phyloP scores from a whole-genome alignment of 805 yeast species.

The Kuraishia piskuri region DNA sequence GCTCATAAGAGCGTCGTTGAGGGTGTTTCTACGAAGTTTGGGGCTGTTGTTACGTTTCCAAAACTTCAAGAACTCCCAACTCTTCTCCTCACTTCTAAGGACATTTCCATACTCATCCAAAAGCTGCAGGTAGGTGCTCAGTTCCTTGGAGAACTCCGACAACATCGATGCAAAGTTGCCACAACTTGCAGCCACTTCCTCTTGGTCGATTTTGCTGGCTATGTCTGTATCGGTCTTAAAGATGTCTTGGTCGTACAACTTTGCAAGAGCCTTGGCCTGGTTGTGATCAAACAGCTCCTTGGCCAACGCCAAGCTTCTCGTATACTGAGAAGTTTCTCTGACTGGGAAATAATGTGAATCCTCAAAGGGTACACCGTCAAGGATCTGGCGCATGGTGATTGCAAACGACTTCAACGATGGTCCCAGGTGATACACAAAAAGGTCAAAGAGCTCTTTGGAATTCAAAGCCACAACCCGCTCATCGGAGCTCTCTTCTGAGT shows the following conservation, averaged over 20 bases:
- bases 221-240: slow-evolving; percentile 31
- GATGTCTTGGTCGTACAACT: slow-evolving; percentile 46
- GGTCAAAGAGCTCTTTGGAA: slow-evolving; percentile 44
- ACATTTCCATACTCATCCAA: slow-evolving; percentile 27
- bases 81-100: slow-evolving; percentile 10
- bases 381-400: slow-evolving; percentile 52
- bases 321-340: slow-evolving; percentile 33
- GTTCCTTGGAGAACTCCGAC: slow-evolving; percentile 52
- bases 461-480: slow-evolving; percentile 16
- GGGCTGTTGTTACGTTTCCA: slow-evolving; percentile 27
- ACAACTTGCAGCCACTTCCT: slow-evolving; percentile 78
- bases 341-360: slow-evolving; percentile 23
- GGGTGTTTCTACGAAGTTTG: background rate
- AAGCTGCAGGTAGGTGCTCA: slow-evolving; percentile 36
- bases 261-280: slow-evolving; percentile 47
- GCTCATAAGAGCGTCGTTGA: slow-evolving; percentile 3
- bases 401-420: slow-evolving; percentile 66
- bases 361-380: slow-evolving; percentile 52
- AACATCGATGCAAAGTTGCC: slow-evolving; percentile 68
- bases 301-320: slow-evolving; percentile 39
- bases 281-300: slow-evolving; percentile 45
- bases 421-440: slow-evolving; percentile 60
- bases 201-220: slow-evolving; percentile 49
- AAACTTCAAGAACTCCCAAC: slow-evolving; percentile 46
- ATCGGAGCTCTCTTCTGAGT: slow-evolving; percentile 12